A percentile compares a stretch with the other conserved stretches of the same genome.
Evolutionary conservation across 257 asterid species (phyloP).

Genomic region (Nicotiana sylvestris): DNA sequence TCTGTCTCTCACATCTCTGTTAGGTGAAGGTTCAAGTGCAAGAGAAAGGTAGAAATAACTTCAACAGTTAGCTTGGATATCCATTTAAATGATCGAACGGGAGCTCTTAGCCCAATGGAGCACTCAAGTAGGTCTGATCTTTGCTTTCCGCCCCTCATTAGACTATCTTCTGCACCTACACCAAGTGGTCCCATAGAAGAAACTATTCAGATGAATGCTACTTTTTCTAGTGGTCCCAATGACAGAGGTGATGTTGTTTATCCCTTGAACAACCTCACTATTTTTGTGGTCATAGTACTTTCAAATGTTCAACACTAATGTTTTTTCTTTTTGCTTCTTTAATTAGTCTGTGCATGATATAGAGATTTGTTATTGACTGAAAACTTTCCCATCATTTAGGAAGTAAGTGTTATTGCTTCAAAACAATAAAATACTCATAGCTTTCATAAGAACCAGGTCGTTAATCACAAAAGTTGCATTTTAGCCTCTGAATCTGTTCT

Average conservation of each 20-base stretch:
- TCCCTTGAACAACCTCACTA: neutral
- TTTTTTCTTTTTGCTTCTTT: neutral
- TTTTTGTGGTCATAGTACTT: neutral
- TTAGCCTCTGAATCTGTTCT: neutral
- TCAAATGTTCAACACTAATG: neutral
- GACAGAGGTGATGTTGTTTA: slow-evolving; percentile 41
- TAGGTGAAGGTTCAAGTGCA: slow-evolving; percentile 96
- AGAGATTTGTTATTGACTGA: neutral
- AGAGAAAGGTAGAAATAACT: slow-evolving; percentile 60
- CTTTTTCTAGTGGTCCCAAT: slow-evolving; percentile 39
- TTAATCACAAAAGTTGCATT: neutral
- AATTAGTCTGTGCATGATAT: neutral
- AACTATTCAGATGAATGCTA: slow-evolving; percentile 36
- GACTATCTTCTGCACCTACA: slow-evolving; percentile 43
- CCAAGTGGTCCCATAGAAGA: slow-evolving; percentile 53
- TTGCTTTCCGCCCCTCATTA: slow-evolving; percentile 41
- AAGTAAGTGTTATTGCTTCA: neutral
- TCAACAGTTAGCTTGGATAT: slow-evolving; percentile 51
- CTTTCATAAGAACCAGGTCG: neutral
- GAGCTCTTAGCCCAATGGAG: slow-evolving; percentile 30
- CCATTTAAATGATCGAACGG: slow-evolving; percentile 45
- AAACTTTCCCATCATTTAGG: neutral
- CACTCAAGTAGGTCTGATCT: slow-evolving; percentile 36
- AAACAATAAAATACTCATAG: neutral
- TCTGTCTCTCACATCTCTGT: slow-evolving; percentile 56